phyloP scores from a whole-genome alignment of 2,329 filamentous ascomycete genomes.

The Xylaria sp. region DNA sequence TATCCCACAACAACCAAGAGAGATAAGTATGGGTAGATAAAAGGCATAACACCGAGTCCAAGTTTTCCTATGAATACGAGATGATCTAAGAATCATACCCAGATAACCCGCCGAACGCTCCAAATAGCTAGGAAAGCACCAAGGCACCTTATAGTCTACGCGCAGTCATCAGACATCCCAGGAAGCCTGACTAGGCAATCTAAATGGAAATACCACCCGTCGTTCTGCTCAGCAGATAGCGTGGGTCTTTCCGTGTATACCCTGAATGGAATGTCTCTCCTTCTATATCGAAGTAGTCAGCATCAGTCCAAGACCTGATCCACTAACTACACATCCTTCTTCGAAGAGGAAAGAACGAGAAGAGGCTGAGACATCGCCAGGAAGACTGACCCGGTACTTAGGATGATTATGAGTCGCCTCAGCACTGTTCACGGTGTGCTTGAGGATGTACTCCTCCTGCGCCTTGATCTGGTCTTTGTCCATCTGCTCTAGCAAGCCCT shows the following conservation, averaged over 20 bases:
- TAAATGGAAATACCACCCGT: not conserved
- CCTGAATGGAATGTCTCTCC: conserved; percentile 88
- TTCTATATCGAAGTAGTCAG: conserved; percentile 57
- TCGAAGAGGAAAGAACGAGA: not conserved
- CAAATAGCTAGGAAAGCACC: conserved; percentile 14
- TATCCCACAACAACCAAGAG: not conserved
- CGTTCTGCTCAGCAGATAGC: conserved; percentile 72
- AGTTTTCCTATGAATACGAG: conserved; percentile 3
- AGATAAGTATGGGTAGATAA: not conserved
- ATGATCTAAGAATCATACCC: conserved; percentile 8
- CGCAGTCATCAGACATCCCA: conserved; percentile 13
- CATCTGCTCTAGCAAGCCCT: conserved; percentile 76
- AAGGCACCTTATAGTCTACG: conserved; percentile 13
- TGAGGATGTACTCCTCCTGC: conserved; percentile 72
- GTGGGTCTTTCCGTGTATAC: conserved; percentile 91
- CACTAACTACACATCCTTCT: not conserved
- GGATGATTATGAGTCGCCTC: conserved; percentile 64
- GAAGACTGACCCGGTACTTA: conserved; percentile 58
- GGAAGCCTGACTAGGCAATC: not conserved
- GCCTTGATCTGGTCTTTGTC: conserved; percentile 76
- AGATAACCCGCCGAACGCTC: conserved; percentile 13
- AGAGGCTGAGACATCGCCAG: not conserved
- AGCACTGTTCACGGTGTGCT: conserved; percentile 63
- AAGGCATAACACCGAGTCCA: conserved; percentile 10
- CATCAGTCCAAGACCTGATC: not conserved